phyloP scores from a whole-genome alignment of 2,329 filamentous ascomycete species.

The Phialophora verrucosa region DNA sequence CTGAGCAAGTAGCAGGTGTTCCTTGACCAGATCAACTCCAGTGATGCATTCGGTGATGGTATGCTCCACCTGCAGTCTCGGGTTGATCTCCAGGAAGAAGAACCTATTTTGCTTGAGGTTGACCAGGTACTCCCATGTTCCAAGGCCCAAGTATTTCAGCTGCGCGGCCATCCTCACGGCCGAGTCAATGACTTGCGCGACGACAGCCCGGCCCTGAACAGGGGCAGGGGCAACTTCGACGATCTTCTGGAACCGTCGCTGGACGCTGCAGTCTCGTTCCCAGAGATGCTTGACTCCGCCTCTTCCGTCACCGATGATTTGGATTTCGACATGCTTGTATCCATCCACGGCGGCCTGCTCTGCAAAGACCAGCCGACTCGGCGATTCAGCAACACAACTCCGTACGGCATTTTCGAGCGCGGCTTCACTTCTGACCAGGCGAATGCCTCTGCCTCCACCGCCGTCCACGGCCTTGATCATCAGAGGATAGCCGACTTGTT shows the following conservation, averaged over 20 bases:
- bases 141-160: conserved; percentile 62
- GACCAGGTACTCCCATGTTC: conserved; percentile 69
- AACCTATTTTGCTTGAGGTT: conserved; percentile 56
- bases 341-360: conserved; percentile 68
- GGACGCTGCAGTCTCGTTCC: conserved; percentile 67
- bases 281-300: conserved; percentile 62
- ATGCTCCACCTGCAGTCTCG: conserved; percentile 66
- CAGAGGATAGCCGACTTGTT: conserved; percentile 57
- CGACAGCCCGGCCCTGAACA: conserved; percentile 52
- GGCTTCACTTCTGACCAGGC: conserved; percentile 54
- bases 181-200: conserved; percentile 59
- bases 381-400: conserved; percentile 63
- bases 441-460: conserved; percentile 66
- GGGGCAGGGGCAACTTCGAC: conserved; percentile 65
- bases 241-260: conserved; percentile 66
- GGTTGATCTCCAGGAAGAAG: conserved; percentile 67
- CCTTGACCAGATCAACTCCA: conserved; percentile 60
- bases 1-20: conserved; percentile 61
- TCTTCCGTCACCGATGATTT: conserved; percentile 63
- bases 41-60: conserved; percentile 65
- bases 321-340: conserved; percentile 66
- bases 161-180: conserved; percentile 59
- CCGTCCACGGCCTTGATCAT: conserved; percentile 71
- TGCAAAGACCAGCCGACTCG: conserved; percentile 62
- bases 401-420: conserved; percentile 56